A percentile compares a stretch with the other conserved stretches of the same genome.
Conservation (phyloP, 495 filamentous ascomycete species). For the Aspergillus leporis region DNA sequence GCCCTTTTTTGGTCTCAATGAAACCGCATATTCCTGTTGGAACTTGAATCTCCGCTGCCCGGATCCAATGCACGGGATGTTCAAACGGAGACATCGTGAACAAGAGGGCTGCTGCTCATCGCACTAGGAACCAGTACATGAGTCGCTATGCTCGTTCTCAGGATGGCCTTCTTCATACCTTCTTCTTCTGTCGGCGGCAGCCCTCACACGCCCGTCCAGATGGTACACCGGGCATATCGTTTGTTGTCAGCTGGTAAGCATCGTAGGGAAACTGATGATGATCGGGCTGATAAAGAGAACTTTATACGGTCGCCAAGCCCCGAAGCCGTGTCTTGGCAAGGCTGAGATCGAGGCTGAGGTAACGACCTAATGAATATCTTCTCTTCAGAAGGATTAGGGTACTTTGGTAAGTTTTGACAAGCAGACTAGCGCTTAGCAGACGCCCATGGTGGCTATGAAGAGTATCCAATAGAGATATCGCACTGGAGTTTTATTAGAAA, state of each 20-base stretch:
- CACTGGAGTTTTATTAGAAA: too few relatives aligned
- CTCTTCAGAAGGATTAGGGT: background rate
- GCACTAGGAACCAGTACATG: constrained; percentile 29
- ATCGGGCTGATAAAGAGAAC: background rate
- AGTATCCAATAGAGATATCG: too few relatives aligned
- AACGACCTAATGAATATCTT: too few relatives aligned
- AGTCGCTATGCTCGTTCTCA: background rate
- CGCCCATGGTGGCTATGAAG: too few relatives aligned
- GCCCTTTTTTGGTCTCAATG: background rate
- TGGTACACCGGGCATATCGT: constrained; percentile 51
- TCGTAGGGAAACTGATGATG: background rate
- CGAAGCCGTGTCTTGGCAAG: background rate
- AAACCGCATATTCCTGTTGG: constrained; percentile 29
- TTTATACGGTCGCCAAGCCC: background rate
- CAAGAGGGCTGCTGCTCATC: constrained; percentile 44
- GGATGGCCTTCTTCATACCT: constrained; percentile 32
- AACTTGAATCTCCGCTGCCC: constrained; percentile 52
- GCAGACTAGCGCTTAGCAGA: too few relatives aligned
- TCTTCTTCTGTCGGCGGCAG: constrained; percentile 56
- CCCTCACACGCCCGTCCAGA: constrained; percentile 49
- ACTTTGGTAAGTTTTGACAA: too few relatives aligned
- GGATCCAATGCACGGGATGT: constrained; percentile 45
- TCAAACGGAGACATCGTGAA: constrained; percentile 47
- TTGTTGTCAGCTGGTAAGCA: background rate
- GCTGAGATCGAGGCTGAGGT: background rate